A percentile compares a stretch with the other conserved stretches of the same genome.
Evolutionary conservation across 257 asterid genomes (phyloP).

Genomic region (Parsonsia alboflavescens): DNA sequence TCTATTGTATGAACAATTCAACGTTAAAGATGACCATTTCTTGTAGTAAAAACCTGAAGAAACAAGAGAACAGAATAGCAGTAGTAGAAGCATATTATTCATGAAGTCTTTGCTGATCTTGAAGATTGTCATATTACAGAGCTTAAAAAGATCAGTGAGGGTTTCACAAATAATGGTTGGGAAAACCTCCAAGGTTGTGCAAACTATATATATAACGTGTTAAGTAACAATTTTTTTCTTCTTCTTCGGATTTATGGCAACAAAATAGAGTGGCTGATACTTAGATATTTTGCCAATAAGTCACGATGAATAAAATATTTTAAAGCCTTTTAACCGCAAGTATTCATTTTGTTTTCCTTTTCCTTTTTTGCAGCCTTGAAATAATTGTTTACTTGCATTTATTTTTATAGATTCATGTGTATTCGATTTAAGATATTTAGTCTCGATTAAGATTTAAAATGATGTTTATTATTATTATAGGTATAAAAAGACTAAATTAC

Average conservation of each 20-base stretch:
- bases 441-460: neutral
- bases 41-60: conserved; percentile 13
- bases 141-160: too few species aligned
- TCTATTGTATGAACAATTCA: neutral
- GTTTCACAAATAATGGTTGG: neutral
- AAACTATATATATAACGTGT: neutral
- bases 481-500: too few species aligned
- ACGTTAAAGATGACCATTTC: neutral
- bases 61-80: conserved; percentile 9
- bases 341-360: neutral
- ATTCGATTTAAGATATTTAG: neutral
- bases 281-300: neutral
- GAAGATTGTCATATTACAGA: neutral
- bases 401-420: too few species aligned
- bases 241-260: neutral
- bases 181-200: neutral
- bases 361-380: neutral
- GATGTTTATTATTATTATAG: too few species aligned
- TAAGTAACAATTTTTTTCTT: neutral
- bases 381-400: too few species aligned
- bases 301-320: neutral
- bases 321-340: neutral
- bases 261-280: neutral
- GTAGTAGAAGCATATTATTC: conserved; percentile 2
- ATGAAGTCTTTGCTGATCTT: neutral